Evolutionary conservation across 2,329 filamentous ascomycete genomes (phyloP).

Genomic region (Zymoseptoria tritici): DNA sequence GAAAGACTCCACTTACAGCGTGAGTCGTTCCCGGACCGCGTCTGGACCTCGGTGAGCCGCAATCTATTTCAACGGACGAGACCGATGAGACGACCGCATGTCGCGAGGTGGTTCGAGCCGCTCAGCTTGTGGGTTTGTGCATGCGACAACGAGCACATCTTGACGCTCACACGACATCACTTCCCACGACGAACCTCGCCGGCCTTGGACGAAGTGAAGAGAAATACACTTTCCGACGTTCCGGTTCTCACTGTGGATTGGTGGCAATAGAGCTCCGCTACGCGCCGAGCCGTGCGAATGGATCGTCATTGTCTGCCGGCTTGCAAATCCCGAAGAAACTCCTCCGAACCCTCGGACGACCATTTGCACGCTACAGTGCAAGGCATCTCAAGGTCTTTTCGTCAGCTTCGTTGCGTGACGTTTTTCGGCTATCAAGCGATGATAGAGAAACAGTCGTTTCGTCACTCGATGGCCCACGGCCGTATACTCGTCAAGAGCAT

Average conservation of each 20-base stretch:
- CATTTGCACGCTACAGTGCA: background rate
- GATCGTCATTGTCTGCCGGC: background rate
- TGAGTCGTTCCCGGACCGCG: background rate
- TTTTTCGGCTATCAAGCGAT: background rate
- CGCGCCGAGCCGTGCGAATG: background rate
- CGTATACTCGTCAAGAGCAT: background rate
- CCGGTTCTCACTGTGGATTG: slow-evolving; percentile 33
- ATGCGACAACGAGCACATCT: background rate
- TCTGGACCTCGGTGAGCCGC: background rate
- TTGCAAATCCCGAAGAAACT: background rate
- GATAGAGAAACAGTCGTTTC: background rate
- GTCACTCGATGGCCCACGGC: background rate
- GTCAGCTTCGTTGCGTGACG: background rate
- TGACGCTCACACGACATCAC: background rate
- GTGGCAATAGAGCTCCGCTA: background rate
- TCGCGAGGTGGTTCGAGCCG: background rate
- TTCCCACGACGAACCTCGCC: background rate
- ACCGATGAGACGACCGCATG: background rate
- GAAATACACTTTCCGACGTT: background rate
- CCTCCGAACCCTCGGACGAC: background rate
- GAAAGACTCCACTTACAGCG: background rate
- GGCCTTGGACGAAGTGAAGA: background rate
- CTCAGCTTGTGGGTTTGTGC: background rate
- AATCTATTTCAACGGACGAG: background rate
- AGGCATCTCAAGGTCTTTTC: background rate